Evolutionary conservation across 805 yeast species (phyloP).

Genomic region (Saturnispora zaruensis): DNA sequence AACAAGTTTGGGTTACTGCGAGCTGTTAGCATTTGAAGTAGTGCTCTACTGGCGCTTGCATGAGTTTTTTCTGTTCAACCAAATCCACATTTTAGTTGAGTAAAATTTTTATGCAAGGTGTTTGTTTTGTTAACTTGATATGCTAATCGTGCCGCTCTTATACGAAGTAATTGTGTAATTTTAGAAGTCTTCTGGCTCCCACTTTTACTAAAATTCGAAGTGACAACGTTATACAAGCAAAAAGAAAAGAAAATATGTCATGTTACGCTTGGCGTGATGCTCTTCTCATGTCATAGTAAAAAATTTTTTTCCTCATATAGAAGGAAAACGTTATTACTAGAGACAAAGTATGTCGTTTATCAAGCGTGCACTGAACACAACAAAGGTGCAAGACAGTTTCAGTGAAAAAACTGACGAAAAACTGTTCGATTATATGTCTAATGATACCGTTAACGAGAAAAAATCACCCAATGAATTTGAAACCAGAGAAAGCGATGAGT

Average conservation of each 20-base stretch:
- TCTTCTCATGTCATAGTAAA: not conserved
- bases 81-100: too few species aligned
- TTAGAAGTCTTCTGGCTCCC: too few species aligned
- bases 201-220: too few species aligned
- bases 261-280: not conserved
- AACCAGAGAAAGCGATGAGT: not conserved
- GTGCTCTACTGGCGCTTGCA: too few species aligned
- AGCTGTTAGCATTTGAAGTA: too few species aligned
- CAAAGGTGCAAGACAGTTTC: not conserved
- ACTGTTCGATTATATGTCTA: not conserved
- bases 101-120: too few species aligned
- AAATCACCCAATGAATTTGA: not conserved
- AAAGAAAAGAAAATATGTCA: not conserved
- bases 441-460: not conserved
- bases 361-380: not conserved
- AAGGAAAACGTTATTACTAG: not conserved
- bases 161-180: too few species aligned
- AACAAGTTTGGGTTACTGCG: too few species aligned
- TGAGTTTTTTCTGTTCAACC: too few species aligned
- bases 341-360: not conserved
- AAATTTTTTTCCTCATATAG: not conserved
- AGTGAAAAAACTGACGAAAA: not conserved
- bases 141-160: too few species aligned
- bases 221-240: not conserved
- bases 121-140: too few species aligned